Percentiles rank a stretch among this genome's conserved stretches.
Evolutionary conservation across 2,329 filamentous ascomycete genomes (phyloP).

Genomic region (Pseudogymnoascus pannorum): DNA sequence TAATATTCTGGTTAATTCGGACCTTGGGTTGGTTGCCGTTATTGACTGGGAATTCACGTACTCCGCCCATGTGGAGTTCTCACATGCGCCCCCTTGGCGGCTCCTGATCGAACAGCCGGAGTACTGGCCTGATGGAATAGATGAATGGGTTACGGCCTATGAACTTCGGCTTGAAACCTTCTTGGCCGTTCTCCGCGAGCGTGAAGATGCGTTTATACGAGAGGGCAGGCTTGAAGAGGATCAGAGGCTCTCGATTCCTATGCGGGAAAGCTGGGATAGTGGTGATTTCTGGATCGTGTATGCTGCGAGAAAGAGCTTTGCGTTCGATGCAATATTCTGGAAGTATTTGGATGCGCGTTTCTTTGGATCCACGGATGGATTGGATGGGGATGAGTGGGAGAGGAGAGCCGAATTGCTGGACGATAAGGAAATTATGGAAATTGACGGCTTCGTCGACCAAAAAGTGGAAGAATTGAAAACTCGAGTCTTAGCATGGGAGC

Average conservation of each 20-base stretch:
- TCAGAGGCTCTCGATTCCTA: slow-evolving; percentile 14
- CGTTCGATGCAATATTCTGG: slow-evolving; percentile 19
- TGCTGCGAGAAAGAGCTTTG: slow-evolving; percentile 17
- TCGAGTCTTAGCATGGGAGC: neutral
- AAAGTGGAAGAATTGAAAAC: neutral
- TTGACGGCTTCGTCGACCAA: neutral
- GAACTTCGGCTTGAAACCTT: slow-evolving; percentile 10
- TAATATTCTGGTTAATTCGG: slow-evolving; percentile 15
- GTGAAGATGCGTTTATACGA: slow-evolving; percentile 9
- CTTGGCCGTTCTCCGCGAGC: neutral
- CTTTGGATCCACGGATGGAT: neutral
- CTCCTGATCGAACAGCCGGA: slow-evolving; percentile 17
- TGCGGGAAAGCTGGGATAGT: slow-evolving; percentile 19
- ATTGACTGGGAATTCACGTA: slow-evolving; percentile 21
- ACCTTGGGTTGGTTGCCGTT: slow-evolving; percentile 14
- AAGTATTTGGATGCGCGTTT: neutral
- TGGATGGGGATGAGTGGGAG: neutral
- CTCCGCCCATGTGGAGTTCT: slow-evolving; percentile 16
- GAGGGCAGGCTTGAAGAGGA: neutral
- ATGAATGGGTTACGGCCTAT: slow-evolving; percentile 10
- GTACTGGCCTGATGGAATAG: slow-evolving; percentile 14
- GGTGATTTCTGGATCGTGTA: slow-evolving; percentile 21
- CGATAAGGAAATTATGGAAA: neutral
- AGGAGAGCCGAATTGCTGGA: neutral
- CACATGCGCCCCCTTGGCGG: slow-evolving; percentile 17